Evolutionary conservation across 148 eudicot genomes (phyloP), one percentile per base, ranked within the genome.

Genomic region (Vaccinium macrocarpon): DNA sequence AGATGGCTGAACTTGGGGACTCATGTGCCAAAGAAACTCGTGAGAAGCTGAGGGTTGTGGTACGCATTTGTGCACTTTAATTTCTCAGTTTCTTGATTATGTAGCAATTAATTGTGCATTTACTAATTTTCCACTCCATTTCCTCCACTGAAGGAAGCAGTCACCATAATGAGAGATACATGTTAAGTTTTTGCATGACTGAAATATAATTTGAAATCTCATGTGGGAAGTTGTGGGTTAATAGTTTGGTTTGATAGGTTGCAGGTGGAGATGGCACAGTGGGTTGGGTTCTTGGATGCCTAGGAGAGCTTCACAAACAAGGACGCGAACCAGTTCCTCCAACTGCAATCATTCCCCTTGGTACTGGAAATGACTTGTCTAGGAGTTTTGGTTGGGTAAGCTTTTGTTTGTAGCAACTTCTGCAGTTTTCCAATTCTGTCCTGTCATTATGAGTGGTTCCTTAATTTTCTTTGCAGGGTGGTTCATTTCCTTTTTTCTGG

Each of bases 251-350:
- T 86, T 88, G 88, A 84, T 89, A 97, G 99, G 98, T 94, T 68
- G 99, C 99, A 38, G 98, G 99, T 18, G 98, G 99, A 89, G 99
- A 97, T 89, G 99, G 99, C 66, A 93, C 98, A 11, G 98, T 95
- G 78, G 99, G 99, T 35, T 97, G 98, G 99, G 93, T 95, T 75
- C 93, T 97, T n/a, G 99, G 99, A 11, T 88, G 97, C 83, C 90
- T 97, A 25, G 99, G 98, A 80, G 95, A 94, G 86, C 98, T 97
- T 85, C 81, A 94, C 80, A 93, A 90, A 88, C 91, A 92, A 83
- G 91, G 89, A 70, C 86, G 95, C 82, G 88, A 87, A 71, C 98
- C 98, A 73, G 85, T 97, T 87, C 98, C 99, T 62, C 96, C 99
- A 25, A 93, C 96, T 57, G 96, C 91, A 72, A 84, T 97, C 83